Evolutionary conservation across 2,329 filamentous ascomycete genomes (phyloP).

Genomic region (Fonsecaea pedrosoi): DNA sequence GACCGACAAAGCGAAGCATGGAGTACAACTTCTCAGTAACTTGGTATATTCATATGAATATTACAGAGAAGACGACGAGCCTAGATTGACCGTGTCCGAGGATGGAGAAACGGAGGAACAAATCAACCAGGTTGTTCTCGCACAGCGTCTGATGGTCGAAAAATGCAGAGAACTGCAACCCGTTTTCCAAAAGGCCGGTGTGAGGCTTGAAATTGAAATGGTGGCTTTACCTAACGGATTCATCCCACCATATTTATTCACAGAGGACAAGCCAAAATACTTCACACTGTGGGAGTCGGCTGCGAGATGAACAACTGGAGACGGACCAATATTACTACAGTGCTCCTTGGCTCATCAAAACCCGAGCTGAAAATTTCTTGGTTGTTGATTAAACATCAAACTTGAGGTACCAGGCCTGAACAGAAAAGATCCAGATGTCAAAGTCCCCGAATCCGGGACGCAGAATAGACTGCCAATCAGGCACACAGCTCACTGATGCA

Average conservation of each 20-base stretch:
- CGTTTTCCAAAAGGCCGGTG: constrained; percentile 29
- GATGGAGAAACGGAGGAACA: constrained; percentile 29
- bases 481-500: constrained; percentile 2
- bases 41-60: constrained; percentile 39
- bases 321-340: background rate
- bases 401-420: background rate
- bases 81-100: constrained; percentile 26
- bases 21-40: constrained; percentile 34
- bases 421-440: background rate
- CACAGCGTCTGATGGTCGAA: constrained; percentile 31
- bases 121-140: constrained; percentile 29
- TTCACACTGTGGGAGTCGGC: constrained; percentile 35
- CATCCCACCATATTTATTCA: constrained; percentile 40
- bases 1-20: constrained; percentile 37
- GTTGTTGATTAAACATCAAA: background rate
- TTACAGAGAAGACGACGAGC: constrained; percentile 35
- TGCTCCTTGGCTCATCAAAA: background rate
- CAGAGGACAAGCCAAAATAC: constrained; percentile 36
- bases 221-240: constrained; percentile 37
- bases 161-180: constrained; percentile 35
- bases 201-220: constrained; percentile 35
- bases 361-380: background rate
- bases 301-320: background rate
- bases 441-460: background rate
- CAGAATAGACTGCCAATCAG: background rate